Evolutionary conservation across 495 filamentous ascomycete genomes (phyloP), one percentile per base, ranked within the genome.

Genomic region (Chaetomium tenue): DNA sequence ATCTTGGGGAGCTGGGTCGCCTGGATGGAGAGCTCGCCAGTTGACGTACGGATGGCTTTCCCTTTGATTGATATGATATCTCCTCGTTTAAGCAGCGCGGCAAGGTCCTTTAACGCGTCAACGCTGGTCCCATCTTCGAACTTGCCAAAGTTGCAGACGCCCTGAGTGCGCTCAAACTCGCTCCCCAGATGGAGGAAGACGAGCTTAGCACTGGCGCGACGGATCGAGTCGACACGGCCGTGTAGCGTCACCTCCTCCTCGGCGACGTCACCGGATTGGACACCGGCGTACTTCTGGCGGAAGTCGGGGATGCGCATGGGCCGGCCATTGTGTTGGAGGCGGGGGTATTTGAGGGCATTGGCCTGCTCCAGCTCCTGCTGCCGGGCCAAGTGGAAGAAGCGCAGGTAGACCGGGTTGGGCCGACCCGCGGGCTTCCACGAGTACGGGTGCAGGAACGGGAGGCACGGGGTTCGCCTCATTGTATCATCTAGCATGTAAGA

Each of bases 21-120:
- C 55, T 83, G 75, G 47, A 98, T 70, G 12, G 91, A 90, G 57
- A 97, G 81, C 74, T 96, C 88, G n/a, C 91, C 92, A 40, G 84
- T 78, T 6, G 78, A 72, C 2, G 90, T 93, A 30, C 88, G 84
- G 46, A 86, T 87, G 20, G 91, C 88, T 70, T 77, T 79, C 58
- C 94, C 94, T 47, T 79, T 88, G 58, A 94, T 72, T 69, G 85
- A 88, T 69, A 92, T 84, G 67, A 89, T 87, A 78, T 97, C 92
- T 52, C 92, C 92, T 52, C 87, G 80, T 56, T 85, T 84, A 22
- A 90, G 74, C 13, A 87, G 63, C 46, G 81, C 81, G 63, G 82
- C 81, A 33, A 88, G 78, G 25, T 75, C 73, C 69, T 87, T 88
- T 72, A 93, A 89, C 13, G 47, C 48, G 3, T 63, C 47, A 0